A percentile compares a stretch with the other conserved stretches of the same genome.
These are phyloP conservation scores for Psilocybe mexicana DNA, from an alignment of 1,284 basidiomycete species.

Conservation along the genomic window DNA sequence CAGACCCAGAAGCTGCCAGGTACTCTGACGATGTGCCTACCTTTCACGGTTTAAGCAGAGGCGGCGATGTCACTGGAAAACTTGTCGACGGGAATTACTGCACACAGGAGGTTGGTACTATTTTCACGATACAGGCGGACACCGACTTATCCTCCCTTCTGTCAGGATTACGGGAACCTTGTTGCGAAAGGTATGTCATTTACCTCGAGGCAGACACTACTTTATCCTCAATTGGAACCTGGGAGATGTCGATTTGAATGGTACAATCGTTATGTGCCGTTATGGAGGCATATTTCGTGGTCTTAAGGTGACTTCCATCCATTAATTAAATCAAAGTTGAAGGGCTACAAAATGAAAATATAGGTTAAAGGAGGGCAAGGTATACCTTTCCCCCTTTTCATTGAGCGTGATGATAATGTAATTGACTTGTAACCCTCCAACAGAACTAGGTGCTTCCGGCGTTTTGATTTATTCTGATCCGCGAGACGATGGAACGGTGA, in stretches of 20 bases:
- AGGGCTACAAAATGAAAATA: not conserved
- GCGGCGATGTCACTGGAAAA: slow-evolving; percentile 65
- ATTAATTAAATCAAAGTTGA: not conserved
- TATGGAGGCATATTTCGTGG: slow-evolving; percentile 88
- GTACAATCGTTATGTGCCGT: slow-evolving; percentile 78
- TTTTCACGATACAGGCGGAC: not conserved
- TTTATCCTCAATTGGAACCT: slow-evolving; percentile 50
- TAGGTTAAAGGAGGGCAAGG: slow-evolving; percentile 75
- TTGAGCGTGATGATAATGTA: no score
- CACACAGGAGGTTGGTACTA: slow-evolving; percentile 50
- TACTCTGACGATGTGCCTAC: slow-evolving; percentile 59
- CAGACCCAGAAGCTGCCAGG: slow-evolving; percentile 61
- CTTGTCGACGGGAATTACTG: slow-evolving; percentile 85
- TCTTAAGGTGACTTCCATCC: slow-evolving; percentile 54
- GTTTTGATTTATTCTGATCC: slow-evolving; percentile 85
- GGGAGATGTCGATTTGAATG: slow-evolving; percentile 69
- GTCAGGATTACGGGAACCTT: slow-evolving; percentile 28
- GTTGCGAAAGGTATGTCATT: slow-evolving; percentile 14
- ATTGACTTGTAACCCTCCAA: no score
- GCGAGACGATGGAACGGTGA: slow-evolving; percentile 83
- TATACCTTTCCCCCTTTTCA: not conserved
- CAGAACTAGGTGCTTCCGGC: slow-evolving; percentile 75
- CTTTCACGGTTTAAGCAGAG: slow-evolving; percentile 70
- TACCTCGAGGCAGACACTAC: not conserved
- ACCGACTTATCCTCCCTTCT: not conserved